Evolutionary conservation across 2,329 filamentous ascomycete genomes (phyloP).

Genomic region (Drechslerella stenobrocha): DNA sequence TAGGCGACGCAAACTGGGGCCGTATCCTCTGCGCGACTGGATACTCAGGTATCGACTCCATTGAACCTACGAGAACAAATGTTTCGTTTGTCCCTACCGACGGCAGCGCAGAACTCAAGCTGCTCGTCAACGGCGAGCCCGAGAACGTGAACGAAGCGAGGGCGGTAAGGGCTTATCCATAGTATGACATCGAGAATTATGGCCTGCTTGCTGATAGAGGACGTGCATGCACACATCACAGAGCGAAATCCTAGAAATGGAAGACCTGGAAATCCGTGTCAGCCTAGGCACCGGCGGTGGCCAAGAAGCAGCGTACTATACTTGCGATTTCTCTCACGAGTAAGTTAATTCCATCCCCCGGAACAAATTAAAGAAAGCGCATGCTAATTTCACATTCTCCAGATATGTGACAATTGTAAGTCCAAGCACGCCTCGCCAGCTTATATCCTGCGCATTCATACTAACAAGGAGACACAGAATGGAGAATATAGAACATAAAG

Average conservation of each 20-base stretch:
- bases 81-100: conserved; percentile 79
- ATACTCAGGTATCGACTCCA: conserved; percentile 70
- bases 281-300: conserved; percentile 68
- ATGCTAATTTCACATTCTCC: conserved; percentile 32
- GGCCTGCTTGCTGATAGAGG: neutral
- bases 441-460: neutral
- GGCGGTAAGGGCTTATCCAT: conserved; percentile 60
- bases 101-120: conserved; percentile 73
- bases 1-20: conserved; percentile 95
- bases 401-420: conserved; percentile 59
- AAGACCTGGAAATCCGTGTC: conserved; percentile 78
- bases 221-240: neutral
- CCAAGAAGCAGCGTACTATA: conserved; percentile 75
- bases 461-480: conserved; percentile 56
- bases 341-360: conserved; percentile 59
- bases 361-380: conserved; percentile 37
- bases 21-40: conserved; percentile 93
- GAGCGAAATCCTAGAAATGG: conserved; percentile 71
- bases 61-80: conserved; percentile 71
- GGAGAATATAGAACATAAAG: conserved; percentile 67
- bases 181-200: neutral
- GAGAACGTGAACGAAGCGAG: conserved; percentile 75
- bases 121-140: conserved; percentile 78
- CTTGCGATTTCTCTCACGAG: conserved; percentile 84
- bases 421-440: too few relatives aligned